Percentiles rank a stretch among this genome's conserved stretches.
These are phyloP conservation scores for Pleurotus djamor DNA, from an alignment of 768 basidiomycete species.

Conservation along the genomic window DNA sequence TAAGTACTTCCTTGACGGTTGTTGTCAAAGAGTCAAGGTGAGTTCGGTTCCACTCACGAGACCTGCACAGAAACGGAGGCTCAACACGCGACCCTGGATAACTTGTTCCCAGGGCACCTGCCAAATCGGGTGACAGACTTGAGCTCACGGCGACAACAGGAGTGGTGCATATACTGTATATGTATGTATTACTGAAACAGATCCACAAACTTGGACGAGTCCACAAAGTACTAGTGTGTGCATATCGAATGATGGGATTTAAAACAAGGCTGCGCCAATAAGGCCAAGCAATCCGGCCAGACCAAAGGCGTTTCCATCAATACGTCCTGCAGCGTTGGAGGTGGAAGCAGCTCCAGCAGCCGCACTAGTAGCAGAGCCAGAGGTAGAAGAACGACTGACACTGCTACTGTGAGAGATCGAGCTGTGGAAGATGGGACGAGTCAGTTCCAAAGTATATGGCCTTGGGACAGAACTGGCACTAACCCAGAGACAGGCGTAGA, in stretches of 20 bases:
- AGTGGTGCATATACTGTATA: neutral
- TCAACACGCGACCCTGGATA: conserved; percentile 1
- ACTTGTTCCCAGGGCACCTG: neutral
- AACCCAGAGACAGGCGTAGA: conserved; percentile 2
- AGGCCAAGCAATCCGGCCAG: conserved; percentile 50
- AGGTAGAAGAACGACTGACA: conserved; percentile 12
- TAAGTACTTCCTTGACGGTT: conserved; percentile 2
- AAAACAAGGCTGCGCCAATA: conserved; percentile 46
- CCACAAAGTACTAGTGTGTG: neutral
- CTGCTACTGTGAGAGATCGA: conserved; percentile 11
- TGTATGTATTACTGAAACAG: neutral
- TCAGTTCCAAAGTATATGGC: neutral
- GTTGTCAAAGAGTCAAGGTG: conserved; percentile 4
- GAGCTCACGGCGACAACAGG: neutral
- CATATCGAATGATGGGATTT: conserved; percentile 12
- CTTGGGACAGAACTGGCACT: conserved; percentile 6
- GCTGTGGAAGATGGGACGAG: conserved; percentile 1
- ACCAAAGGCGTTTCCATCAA: conserved; percentile 31
- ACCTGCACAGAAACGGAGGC: neutral
- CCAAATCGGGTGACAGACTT: neutral
- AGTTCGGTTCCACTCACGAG: conserved; percentile 5
- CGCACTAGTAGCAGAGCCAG: conserved; percentile 13
- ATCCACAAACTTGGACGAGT: neutral
- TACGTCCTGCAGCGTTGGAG: conserved; percentile 17
- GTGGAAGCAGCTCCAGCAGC: conserved; percentile 24